Evolutionary conservation across 2,329 filamentous ascomycete species (phyloP), one percentile per base, ranked within the genome.

Genomic region (Teratosphaeria gauchensis): DNA sequence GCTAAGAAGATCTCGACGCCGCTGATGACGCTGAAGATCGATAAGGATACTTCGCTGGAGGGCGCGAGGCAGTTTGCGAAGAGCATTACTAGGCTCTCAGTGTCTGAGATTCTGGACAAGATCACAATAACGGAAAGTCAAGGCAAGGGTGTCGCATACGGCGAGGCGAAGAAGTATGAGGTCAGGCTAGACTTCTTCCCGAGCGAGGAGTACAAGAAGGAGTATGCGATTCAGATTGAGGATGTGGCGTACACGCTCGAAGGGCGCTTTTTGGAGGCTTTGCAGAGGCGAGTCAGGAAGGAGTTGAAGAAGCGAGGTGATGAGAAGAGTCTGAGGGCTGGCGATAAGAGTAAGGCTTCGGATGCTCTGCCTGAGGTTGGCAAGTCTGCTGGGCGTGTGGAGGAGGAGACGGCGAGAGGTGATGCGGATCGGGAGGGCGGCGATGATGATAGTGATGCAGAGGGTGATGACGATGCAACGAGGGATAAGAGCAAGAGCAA

Each of bases 1-100:
- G 94, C 89, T 71, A 83, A 86, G 56, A 83, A 87, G 53, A 96
- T 97, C 62, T 89, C 90, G 46, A 99, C 94, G 0, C 94, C 94
- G 1, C 84, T 85, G 4, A 96, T 95, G 90, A 94, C 89, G 0
- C 79, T 97, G 19, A 82, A 88, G 53, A 80, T 95, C 32, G 88
- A 88, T 66, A 79, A 85, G 24, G 88, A 91, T 66, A 76, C 96
- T 38, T 80, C 84, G 1, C 77, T 81, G 35, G 81, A 84, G 4
- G 83, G 92, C 57, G 85, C 84, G 8, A 85, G 91, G 67, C 83
- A 81, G 54, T 97, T 99, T 69, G 88, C 92, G 54, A 99, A 99
- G 77, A 88, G 86, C 30, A 95, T 97, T 70, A 95, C 89, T 69
- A 85, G 88, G 62, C 81, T 97, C 52, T 89, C 88, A 3, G 80